phyloP scores from a whole-genome alignment of 768 basidiomycete genomes.

The Tylopilus felleus region DNA sequence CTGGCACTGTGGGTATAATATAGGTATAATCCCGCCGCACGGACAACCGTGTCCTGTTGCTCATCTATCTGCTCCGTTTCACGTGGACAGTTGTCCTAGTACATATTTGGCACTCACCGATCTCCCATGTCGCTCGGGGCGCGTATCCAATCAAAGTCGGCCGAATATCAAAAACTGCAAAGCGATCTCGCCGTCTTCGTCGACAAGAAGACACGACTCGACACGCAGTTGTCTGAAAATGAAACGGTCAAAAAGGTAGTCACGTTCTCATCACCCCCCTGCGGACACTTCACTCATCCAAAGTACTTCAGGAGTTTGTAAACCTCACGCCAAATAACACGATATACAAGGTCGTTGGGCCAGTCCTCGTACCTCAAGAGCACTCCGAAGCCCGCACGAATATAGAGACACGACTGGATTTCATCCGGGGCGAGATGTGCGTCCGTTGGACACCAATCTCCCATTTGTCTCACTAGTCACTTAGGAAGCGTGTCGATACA shows the following conservation, averaged over 20 bases:
- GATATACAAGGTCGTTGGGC: slow-evolving; percentile 89
- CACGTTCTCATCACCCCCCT: not conserved
- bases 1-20: not conserved
- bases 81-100: slow-evolving; percentile 6
- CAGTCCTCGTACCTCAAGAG: slow-evolving; percentile 88
- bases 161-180: slow-evolving; percentile 81
- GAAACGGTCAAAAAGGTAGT: slow-evolving; percentile 85
- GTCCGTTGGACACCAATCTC: slow-evolving; percentile 18
- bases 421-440: slow-evolving; percentile 86
- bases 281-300: not conserved
- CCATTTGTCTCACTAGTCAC: slow-evolving; percentile 7
- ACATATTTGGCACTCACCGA: slow-evolving; percentile 8
- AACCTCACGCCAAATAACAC: slow-evolving; percentile 69
- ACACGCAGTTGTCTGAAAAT: slow-evolving; percentile 88
- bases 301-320: slow-evolving; percentile 67
- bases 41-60: slow-evolving; percentile 8
- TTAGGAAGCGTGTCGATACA: slow-evolving; percentile 72
- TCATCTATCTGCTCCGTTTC: not conserved
- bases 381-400: slow-evolving; percentile 81
- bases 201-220: slow-evolving; percentile 81
- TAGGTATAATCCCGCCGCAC: not conserved
- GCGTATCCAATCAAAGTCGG: slow-evolving; percentile 63
- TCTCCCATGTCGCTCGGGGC: slow-evolving; percentile 51
- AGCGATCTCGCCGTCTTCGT: slow-evolving; percentile 67
- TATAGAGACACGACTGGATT: slow-evolving; percentile 86